Conservation (phyloP, 116 monocot species). For the Dioscorea cayenensis region DNA sequence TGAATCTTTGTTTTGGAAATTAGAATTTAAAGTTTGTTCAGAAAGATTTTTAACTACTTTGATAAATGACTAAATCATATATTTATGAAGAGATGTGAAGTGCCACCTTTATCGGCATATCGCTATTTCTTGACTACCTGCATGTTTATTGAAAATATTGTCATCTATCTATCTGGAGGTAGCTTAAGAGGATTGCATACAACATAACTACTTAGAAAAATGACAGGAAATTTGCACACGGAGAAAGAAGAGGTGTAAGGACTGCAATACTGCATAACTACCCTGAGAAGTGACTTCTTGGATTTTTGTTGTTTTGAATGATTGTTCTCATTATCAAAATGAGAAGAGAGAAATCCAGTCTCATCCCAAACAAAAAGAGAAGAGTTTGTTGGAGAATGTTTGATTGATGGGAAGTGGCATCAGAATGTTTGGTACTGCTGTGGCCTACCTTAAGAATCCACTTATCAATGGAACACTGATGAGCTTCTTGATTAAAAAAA, state of each 20-base stretch:
- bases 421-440: not conserved
- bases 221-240: not conserved
- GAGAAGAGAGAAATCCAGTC: not conserved
- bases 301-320: not conserved
- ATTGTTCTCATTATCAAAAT: not conserved
- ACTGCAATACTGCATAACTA: not conserved
- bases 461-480: not conserved
- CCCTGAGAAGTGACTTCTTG: not conserved
- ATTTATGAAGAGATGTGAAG: too few species aligned
- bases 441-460: not conserved
- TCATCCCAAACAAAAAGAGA: not conserved
- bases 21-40: too few species aligned
- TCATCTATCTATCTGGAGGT: not conserved
- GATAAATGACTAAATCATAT: too few species aligned
- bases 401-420: not conserved
- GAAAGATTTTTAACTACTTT: too few species aligned
- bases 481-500: not conserved
- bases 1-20: too few species aligned
- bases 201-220: slow-evolving; percentile 1
- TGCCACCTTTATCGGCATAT: not conserved
- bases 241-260: slow-evolving; percentile 1
- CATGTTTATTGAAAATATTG: not conserved
- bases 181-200: not conserved
- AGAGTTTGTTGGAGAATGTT: slow-evolving; percentile 1
- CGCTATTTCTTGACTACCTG: not conserved